Conservation (phyloP, 352 stramenopile species). For the Elongisporangium prolatum region DNA sequence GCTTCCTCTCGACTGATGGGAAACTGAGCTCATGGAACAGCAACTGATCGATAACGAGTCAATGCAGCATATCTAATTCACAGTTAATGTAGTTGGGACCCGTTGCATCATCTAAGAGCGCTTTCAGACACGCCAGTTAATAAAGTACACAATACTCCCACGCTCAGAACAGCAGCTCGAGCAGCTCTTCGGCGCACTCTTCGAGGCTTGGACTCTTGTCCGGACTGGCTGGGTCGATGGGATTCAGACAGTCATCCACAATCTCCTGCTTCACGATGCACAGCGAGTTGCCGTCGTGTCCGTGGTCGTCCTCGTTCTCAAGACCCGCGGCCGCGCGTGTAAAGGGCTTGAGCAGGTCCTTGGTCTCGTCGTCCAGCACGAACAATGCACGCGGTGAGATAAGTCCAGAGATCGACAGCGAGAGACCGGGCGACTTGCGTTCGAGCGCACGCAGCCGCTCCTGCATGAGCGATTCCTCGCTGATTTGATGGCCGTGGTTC, state of each 20-base stretch:
- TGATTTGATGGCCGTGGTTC: conserved; percentile 59
- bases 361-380: no score
- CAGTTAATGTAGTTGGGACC: no score
- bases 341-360: conserved; percentile 1
- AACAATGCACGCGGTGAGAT: no score
- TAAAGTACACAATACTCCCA: neutral
- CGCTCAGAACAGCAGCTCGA: conserved; percentile 59
- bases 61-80: no score
- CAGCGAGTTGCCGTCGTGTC: conserved; percentile 12
- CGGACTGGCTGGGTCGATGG: conserved; percentile 3
- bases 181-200: conserved; percentile 57
- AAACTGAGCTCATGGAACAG: no score
- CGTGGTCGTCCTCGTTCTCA: conserved; percentile 11
- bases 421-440: no score
- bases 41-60: no score
- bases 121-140: neutral
- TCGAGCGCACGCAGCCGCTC: conserved; percentile 44
- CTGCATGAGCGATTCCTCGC: conserved; percentile 56
- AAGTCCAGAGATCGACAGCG: no score
- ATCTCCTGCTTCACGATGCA: conserved; percentile 13
- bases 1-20: no score
- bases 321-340: neutral
- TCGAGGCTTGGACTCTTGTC: conserved; percentile 50
- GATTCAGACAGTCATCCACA: conserved; percentile 7
- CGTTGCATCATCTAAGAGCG: neutral